Evolutionary conservation across 352 stramenopile genomes (phyloP), one percentile per base, ranked within the genome.

Genomic region (Blastocystis sp.): DNA sequence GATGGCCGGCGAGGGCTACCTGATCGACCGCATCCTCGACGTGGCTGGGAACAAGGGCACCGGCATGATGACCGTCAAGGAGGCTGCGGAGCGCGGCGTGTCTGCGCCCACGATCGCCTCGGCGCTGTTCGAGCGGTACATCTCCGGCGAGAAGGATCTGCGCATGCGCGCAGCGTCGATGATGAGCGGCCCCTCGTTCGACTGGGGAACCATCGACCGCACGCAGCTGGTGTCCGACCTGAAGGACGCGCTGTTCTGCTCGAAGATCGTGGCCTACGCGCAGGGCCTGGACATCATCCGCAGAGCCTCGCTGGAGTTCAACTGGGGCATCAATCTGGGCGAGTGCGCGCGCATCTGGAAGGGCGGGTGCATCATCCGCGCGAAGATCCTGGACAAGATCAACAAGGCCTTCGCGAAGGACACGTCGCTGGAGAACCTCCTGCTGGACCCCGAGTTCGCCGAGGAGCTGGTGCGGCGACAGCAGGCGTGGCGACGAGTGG

Each of bases 341-440:
- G 95, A 98, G 91, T 99, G 96, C 92, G 96, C 96, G 24, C 94
- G 95, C 85, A 98, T 99, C 94, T 99, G 97, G 97, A 98, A 98
- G 92, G 97, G 97, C 85, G 97, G 97, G 63, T 99, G 97, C 93
- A 99, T 99, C 92, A 99, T 99, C 91, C 96, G 97, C 79, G 97
- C 97, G 30, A 93, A 93, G 53, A 96, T 99, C 90, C 93, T 99
- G 37, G 95, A 98, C 93, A 95, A 97, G 91, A 99, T 99, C 92
- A 97, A 97, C 91, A 91, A 93, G 68, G 97, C 97, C 26, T 97
- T 98, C 91, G 81, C 91, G 63, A 94, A 94, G 87, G 94, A 99
- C 92, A 76, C 93, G n/a, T 91, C 93, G 39, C 93, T 99, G 45
- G 93, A 96, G 90, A 98, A 97, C 90, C 92, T 99, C 54, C 93